Evolutionary conservation across 2,329 filamentous ascomycete genomes (phyloP), one percentile per base, ranked within the genome.

Genomic region (Xylariales sp.): DNA sequence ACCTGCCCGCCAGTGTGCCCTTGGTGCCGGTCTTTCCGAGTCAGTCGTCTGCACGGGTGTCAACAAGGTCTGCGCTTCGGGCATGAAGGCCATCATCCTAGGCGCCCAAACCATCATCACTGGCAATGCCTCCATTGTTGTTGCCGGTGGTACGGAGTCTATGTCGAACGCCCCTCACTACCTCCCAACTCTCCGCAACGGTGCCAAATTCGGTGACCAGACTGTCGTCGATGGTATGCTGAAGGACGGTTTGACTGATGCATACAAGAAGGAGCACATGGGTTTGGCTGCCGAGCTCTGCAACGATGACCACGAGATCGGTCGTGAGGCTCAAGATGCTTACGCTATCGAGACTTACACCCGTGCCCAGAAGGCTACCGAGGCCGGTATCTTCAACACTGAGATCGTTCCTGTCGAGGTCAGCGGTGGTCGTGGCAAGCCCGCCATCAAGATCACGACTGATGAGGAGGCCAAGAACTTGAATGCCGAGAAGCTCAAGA

Each of bases 131-230:
- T 83, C 88, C 53, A 83, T 96, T 49, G 82, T 98, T 48, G 88
- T 98, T 43, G 93, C 90, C 49, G 93, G 90, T 59, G 93, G 93
- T 53, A 82, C 91, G 51, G 93, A 98, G 74, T 95, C 89, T 73
- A 98, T 98, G 93, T 95, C 90, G 60, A 97, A 97, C 72, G 76
- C 85, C 38, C 93, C 93, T 36, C 90, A 98, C 73, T 98, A 98
- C 73, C 84, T 96, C 37, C 86, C 89, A 48, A 86, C 73, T 63
- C 74, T 95, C 53, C 86, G 93, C 63, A 84, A 68, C 50, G 93
- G 93, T 51, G 82, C 85, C 65, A 97, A 97, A 71, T 98, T 94
- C 66, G 93, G 93, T 55, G 81, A 97, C 69, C 85, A 91, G 69
- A 81, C 74, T 37, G 74, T 98, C 49, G 76, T 96, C 38, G 93